A percentile compares a stretch with the other conserved stretches of the same genome.
These are phyloP conservation scores for Talaromyces sp. DNA, from an alignment of 2,329 filamentous ascomycete genomes.

Conservation along the genomic window DNA sequence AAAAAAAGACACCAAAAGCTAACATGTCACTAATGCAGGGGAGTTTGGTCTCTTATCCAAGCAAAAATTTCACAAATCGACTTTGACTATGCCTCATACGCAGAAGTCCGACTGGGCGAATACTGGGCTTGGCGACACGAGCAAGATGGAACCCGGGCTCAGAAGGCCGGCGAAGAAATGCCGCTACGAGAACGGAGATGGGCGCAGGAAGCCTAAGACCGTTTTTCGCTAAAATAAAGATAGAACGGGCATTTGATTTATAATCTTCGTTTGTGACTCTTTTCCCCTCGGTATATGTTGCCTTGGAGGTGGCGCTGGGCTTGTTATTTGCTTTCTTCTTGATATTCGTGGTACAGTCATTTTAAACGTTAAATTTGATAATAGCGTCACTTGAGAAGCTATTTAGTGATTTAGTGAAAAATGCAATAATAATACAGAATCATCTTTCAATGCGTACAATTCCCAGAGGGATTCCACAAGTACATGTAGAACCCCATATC, in stretches of 20 bases:
- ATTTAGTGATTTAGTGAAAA: neutral
- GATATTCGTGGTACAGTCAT: neutral
- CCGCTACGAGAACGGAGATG: slow-evolving; percentile 75
- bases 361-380: neutral
- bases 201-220: slow-evolving; percentile 48
- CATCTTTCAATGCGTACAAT: neutral
- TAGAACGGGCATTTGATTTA: neutral
- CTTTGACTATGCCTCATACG: slow-evolving; percentile 92
- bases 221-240: neutral
- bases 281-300: neutral
- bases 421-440: neutral
- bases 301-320: neutral
- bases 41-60: slow-evolving; percentile 94
- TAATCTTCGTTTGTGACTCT: neutral
- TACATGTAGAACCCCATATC: no score
- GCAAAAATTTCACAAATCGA: slow-evolving; percentile 90
- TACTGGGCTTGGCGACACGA: slow-evolving; percentile 90
- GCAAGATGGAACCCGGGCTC: slow-evolving; percentile 56
- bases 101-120: slow-evolving; percentile 77
- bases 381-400: neutral
- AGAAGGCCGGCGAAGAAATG: slow-evolving; percentile 52
- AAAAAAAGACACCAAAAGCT: neutral
- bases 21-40: slow-evolving; percentile 56
- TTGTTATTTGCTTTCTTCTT: neutral
- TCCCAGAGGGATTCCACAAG: no score